A percentile compares a stretch with the other conserved stretches of the same genome.
phyloP scores from a whole-genome alignment of 257 asterid species.

The Lavandula angustifolia region DNA sequence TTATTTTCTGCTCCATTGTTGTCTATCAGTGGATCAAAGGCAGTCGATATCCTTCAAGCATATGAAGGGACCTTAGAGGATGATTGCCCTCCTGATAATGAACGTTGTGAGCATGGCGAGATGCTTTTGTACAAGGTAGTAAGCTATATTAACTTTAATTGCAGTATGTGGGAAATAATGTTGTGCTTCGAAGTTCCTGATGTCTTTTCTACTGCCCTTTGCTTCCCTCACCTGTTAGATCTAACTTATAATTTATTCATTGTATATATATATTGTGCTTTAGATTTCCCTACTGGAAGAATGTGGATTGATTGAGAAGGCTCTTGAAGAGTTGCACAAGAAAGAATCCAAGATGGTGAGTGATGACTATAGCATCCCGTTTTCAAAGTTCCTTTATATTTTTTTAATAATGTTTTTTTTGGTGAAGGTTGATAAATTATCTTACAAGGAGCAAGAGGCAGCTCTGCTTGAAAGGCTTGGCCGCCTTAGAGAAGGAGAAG shows the following conservation, averaged over 20 bases:
- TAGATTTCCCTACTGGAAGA: conserved; percentile 85
- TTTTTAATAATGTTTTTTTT: conserved; percentile 27
- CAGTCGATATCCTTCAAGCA: conserved; percentile 95
- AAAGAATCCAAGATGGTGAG: conserved; percentile 88
- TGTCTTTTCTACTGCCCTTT: conserved; percentile 20
- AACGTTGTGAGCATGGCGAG: conserved; percentile 94
- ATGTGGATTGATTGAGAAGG: conserved; percentile 81
- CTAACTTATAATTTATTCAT: conserved; percentile 18
- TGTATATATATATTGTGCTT: conserved; percentile 28
- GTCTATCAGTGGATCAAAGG: conserved; percentile 77
- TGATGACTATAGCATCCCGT: conserved; percentile 27
- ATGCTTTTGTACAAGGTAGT: conserved; percentile 97
- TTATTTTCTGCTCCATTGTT: conserved; percentile 24
- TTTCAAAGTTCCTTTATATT: conserved; percentile 15
- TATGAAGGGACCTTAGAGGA: conserved; percentile 99
- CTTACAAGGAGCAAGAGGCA: conserved; percentile 86
- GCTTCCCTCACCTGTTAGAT: conserved; percentile 1
- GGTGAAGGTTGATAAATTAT: conserved; percentile 74
- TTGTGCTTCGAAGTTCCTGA: conserved; percentile 22
- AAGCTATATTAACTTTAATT: conserved; percentile 1
- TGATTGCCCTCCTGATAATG: conserved; percentile 95
- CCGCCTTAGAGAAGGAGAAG: conserved; percentile 75
- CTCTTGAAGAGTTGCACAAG: conserved; percentile 84
- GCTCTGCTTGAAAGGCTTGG: conserved; percentile 83
- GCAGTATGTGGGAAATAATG: conserved; percentile 19